phyloP scores from a whole-genome alignment of 148 eudicot genomes.

The Salicornia ramosissima region DNA sequence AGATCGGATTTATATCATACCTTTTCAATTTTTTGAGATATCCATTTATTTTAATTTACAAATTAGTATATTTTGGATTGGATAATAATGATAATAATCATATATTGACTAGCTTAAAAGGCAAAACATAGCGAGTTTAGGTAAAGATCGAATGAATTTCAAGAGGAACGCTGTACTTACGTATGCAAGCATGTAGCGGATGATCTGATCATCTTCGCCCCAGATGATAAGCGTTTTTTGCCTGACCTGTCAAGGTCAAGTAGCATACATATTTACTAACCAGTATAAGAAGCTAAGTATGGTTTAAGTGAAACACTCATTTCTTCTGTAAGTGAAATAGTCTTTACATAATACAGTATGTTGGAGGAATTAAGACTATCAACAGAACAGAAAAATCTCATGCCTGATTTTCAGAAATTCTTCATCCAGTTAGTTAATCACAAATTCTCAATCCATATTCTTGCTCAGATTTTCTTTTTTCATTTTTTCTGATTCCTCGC shows the following conservation, averaged over 20 bases:
- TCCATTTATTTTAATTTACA: too few species aligned
- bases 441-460: background rate
- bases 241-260: slow-evolving; percentile 45
- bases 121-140: too few species aligned
- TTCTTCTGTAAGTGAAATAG: background rate
- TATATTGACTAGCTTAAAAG: too few species aligned
- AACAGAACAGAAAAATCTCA: background rate
- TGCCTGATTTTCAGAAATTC: background rate
- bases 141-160: too few species aligned
- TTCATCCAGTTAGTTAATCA: background rate
- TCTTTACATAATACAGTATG: background rate
- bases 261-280: background rate
- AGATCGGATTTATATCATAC: too few species aligned
- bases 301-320: too few species aligned
- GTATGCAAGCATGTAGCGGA: slow-evolving; percentile 68
- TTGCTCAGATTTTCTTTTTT: background rate
- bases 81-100: too few species aligned
- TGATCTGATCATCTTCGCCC: slow-evolving; percentile 88
- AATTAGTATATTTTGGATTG: too few species aligned
- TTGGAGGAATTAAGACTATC: background rate
- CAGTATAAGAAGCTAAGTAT: background rate
- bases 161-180: slow-evolving; percentile 36
- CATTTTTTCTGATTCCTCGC: background rate
- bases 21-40: too few species aligned
- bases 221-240: slow-evolving; percentile 70